Base-by-base conservation (phyloP, 1,139 yeast genomes). In the Candida buenavistaensis region DNA sequence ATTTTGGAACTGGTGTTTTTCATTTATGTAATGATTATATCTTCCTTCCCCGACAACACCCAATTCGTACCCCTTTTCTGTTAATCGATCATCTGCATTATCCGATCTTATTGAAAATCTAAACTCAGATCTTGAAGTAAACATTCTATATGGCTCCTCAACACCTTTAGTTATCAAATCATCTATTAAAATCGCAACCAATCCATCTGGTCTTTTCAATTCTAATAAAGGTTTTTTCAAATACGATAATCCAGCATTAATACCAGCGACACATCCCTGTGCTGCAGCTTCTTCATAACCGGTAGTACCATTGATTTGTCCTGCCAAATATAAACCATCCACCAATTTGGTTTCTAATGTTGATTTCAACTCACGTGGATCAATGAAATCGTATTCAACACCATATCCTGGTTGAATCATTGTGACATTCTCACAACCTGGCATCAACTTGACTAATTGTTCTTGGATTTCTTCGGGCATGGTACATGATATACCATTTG, bases 241-340 rank as follows among this genome's bases (percentile, higher is more conserved):
- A 14, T 59, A 50, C 0, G 76, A 51, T 16, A 82, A 65, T 0
- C 90, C 92, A 0, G 98, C 97, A 55, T 94, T 94, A 25, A 90
- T 83, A 5, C 99, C 99, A 1, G 99, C 98, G 32, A 94, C 64
- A 38, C 90, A 74, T 1, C 99, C 99, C 54, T 92, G 98, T 0
- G 97, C 82, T 2, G 97, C 96, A 0, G 99, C 99, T 56, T 94
- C 99, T 62, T 94, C 99, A 51, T 94, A 94, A 0, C 99, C 99
- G 0, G 99, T 94, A 1, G 99, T 94, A 28, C 99, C 99, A 54
- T 94, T 94, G 28, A 94, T 94, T 59, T 94, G 99, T 1, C 99
- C 99, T 0, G 98, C 99, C 35, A 94, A 68, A 52, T 65, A 94
- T 28, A 94, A 62, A 0, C 97, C 97, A 12, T 72, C 64, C 1